These are phyloP conservation scores for Mastigamoeba balamuthi DNA, from an alignment of 78 protist species.

Conservation along the genomic window DNA sequence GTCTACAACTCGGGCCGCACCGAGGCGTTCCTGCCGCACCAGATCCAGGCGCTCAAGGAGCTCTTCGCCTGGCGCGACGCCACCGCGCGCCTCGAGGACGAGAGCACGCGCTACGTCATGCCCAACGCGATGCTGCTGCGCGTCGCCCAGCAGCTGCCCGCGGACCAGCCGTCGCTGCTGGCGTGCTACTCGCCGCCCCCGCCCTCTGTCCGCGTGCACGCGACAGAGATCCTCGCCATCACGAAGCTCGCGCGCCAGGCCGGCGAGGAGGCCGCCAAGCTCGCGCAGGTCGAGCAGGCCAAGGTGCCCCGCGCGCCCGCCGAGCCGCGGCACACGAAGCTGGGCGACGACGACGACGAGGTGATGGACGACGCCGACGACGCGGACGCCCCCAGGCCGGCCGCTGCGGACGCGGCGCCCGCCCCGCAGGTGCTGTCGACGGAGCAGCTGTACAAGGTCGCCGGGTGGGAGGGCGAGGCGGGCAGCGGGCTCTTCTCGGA, in stretches of 20 bases:
- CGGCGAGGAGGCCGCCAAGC: too few relatives aligned
- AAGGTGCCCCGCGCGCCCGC: too few relatives aligned
- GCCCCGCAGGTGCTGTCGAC: conserved; percentile 46
- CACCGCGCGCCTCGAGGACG: conserved; percentile 71
- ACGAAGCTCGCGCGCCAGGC: too few relatives aligned
- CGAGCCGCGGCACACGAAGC: too few relatives aligned
- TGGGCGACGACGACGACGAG: too few relatives aligned
- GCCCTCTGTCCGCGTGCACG: background rate
- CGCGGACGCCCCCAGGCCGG: too few relatives aligned
- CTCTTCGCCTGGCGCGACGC: conserved; percentile 76
- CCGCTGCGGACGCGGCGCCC: too few relatives aligned
- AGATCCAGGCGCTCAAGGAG: conserved; percentile 18
- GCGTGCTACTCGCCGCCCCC: background rate
- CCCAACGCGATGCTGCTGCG: background rate
- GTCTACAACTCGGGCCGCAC: background rate
- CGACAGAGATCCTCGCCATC: background rate
- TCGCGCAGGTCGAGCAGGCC: too few relatives aligned
- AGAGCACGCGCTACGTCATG: conserved; percentile 40
- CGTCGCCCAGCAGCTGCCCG: background rate
- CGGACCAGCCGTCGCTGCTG: background rate
- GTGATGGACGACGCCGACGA: too few relatives aligned
- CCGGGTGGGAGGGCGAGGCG: conserved; percentile 33
- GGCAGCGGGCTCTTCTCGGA: too few relatives aligned
- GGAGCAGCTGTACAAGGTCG: conserved; percentile 29
- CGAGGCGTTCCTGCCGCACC: background rate